phyloP scores from a whole-genome alignment of 31 red algal species.

The Bonnemaisonia californica region DNA sequence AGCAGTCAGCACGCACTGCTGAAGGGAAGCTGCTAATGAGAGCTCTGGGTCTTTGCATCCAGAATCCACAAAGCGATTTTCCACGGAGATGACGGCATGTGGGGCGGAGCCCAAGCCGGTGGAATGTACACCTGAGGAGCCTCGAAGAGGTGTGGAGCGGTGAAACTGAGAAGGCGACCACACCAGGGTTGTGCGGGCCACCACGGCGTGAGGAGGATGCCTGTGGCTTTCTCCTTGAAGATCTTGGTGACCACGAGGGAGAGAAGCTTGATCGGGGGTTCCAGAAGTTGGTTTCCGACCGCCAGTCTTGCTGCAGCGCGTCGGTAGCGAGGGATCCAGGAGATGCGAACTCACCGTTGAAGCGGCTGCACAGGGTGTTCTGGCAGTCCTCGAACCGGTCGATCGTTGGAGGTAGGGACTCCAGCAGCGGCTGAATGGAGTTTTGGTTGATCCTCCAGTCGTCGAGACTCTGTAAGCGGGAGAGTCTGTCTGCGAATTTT shows the following conservation, averaged over 20 bases:
- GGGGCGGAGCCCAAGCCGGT: constrained; percentile 8
- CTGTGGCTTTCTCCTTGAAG: background rate
- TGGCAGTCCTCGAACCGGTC: constrained; percentile 27
- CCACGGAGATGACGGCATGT: constrained; percentile 14
- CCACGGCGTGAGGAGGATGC: constrained; percentile 15
- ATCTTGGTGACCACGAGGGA: constrained; percentile 13
- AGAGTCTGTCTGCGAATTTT: constrained; percentile 1
- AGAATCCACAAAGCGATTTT: constrained; percentile 27
- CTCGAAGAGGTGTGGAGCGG: background rate
- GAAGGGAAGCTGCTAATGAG: constrained; percentile 1
- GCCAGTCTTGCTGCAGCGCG: background rate
- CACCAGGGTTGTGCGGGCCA: constrained; percentile 29
- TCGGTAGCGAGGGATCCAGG: background rate
- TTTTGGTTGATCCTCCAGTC: background rate
- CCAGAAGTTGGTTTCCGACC: constrained; percentile 18
- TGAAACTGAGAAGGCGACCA: background rate
- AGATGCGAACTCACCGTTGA: constrained; percentile 7
- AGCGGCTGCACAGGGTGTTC: background rate
- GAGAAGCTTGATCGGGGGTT: constrained; percentile 33
- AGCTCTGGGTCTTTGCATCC: background rate
- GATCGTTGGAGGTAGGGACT: background rate
- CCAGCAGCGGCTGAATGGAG: background rate
- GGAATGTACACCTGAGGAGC: constrained; percentile 7
- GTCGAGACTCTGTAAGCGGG: constrained; percentile 3
- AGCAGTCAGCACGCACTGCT: background rate